Percentiles rank a stretch among this genome's conserved stretches.
These are phyloP conservation scores for Monosporascus sp. DNA, from an alignment of 2,329 filamentous ascomycete species.

Conservation along the genomic window DNA sequence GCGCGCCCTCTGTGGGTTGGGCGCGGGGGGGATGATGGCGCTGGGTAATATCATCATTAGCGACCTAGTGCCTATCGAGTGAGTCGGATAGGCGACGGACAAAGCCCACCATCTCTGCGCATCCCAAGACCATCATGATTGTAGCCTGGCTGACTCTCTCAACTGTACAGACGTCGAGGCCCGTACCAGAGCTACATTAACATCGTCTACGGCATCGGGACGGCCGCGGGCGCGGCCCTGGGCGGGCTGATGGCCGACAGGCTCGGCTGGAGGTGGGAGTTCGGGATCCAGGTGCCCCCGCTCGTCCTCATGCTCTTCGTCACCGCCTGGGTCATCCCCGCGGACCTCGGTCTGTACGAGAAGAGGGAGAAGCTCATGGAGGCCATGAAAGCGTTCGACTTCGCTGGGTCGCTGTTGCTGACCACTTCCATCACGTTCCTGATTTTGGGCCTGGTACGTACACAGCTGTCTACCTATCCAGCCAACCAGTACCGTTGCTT, in stretches of 20 bases:
- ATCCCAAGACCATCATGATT: no score
- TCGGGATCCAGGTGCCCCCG: conserved; percentile 54
- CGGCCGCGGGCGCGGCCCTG: conserved; percentile 59
- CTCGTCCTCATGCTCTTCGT: conserved; percentile 41
- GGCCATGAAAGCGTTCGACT: conserved; percentile 52
- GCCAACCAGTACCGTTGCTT: no score
- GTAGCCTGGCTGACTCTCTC: neutral
- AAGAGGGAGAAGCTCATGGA: conserved; percentile 38
- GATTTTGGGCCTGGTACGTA: conserved; percentile 51
- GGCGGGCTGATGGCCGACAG: conserved; percentile 65
- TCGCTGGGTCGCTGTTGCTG: conserved; percentile 47
- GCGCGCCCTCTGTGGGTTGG: conserved; percentile 64
- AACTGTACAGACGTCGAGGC: conserved; percentile 42
- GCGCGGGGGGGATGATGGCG: conserved; percentile 65
- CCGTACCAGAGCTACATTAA: conserved; percentile 69
- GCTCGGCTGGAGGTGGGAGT: conserved; percentile 71
- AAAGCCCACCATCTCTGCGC: no score
- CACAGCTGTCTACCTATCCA: neutral
- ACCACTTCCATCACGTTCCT: conserved; percentile 49
- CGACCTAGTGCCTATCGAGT: conserved; percentile 69
- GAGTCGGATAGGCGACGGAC: conserved; percentile 20
- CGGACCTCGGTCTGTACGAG: conserved; percentile 44
- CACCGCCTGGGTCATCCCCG: conserved; percentile 43
- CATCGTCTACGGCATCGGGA: conserved; percentile 54
- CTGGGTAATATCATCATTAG: conserved; percentile 67